Evolutionary conservation across 768 basidiomycete species (phyloP).

Genomic region (Suillus fuscotomentosus): DNA sequence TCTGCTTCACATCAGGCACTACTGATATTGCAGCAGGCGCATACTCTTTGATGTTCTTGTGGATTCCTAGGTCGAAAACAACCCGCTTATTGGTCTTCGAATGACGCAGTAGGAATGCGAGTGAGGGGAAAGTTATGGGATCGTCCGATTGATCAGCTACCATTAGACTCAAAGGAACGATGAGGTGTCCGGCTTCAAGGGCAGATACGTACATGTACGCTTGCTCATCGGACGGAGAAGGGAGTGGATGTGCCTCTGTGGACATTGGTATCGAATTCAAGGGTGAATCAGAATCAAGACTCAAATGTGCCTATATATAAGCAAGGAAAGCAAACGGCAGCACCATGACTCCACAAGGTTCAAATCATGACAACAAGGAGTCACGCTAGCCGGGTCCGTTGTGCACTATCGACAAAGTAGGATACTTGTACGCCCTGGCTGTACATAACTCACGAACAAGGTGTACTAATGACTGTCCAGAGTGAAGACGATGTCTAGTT

Average conservation of each 20-base stretch:
- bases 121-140: conserved; percentile 37
- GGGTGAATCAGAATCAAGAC: neutral
- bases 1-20: conserved; percentile 23
- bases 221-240: conserved; percentile 41
- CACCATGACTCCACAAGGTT: no score
- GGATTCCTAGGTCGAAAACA: conserved; percentile 59
- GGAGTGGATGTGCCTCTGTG: conserved; percentile 25
- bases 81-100: conserved; percentile 37
- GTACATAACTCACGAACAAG: neutral
- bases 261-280: neutral
- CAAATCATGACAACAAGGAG: neutral
- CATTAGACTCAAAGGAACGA: conserved; percentile 36
- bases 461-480: no score
- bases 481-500: neutral
- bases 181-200: conserved; percentile 49
- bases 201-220: conserved; percentile 55
- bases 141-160: conserved; percentile 33
- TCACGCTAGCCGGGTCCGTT: neutral
- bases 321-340: neutral
- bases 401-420: no score
- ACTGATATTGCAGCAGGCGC: conserved; percentile 27
- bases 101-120: conserved; percentile 54
- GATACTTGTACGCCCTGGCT: neutral
- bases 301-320: neutral
- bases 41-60: conserved; percentile 44